Base-by-base conservation (phyloP, 2,329 filamentous ascomycete species). In the Pseudogymnoascus sp. region DNA sequence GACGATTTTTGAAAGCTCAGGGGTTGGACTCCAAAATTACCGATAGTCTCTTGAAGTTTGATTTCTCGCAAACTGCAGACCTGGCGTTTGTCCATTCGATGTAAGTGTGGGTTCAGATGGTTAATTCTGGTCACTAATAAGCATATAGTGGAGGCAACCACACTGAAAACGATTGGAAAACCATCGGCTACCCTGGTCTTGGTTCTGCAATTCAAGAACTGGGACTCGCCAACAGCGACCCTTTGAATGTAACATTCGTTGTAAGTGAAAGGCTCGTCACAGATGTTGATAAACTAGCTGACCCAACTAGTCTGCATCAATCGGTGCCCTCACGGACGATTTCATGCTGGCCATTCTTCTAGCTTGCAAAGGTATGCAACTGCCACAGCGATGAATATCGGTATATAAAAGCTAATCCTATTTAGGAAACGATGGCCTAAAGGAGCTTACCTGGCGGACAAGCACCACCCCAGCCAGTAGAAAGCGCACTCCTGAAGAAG, bases 51-150 rank as follows among this genome's bases (percentile, higher is more conserved):
- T 76, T 82, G 21, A 86, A 84, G 34, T 97, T 96, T 74, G 91
- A 97, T 74, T 97, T 96, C 71, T 82, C 84, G 2, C 81, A 83
- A 65, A 96, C 93, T 0, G 75, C 76, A 10, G 78, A 84, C 34
- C 82, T 96, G 67, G 89, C 85, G 1, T 96, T 99, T 73, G 84
- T 97, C 5, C 91, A 96, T 73, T 89, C 89, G 6, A 90, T 96
- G 89, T 91, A 76, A 75, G 87, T 72, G n/a, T 11, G 63, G 11
- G n/a, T 18, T 7, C 10, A 6, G 3, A 65, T 42, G 37, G 21
- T 21, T 18, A 16, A 60, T n/a, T 46, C 62, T 8, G 34, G 44
- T 11, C 62, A 23, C 56, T 61, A 11, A 60, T 38, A 44, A 64
- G 60, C 53, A 36, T 37, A 42, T 21, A 86, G 84, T 65, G 83